Conservation (phyloP, 2,329 filamentous ascomycete genomes). For the Metarhizium anisopliae region DNA sequence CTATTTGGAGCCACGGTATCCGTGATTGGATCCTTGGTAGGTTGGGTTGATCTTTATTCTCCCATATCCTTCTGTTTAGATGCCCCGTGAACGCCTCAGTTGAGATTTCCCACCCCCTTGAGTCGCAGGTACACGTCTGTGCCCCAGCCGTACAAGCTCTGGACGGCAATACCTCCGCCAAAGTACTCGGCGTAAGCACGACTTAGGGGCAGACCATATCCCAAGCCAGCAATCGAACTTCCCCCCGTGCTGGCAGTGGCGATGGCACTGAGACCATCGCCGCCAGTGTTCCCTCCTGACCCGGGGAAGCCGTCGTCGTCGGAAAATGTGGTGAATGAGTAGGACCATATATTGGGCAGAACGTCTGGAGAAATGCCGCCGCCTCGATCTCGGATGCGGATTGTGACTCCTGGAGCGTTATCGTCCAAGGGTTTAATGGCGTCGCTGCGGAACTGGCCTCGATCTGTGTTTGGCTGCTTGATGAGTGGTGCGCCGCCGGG, state of each 20-base stretch:
- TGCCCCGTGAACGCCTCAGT: slow-evolving; percentile 8
- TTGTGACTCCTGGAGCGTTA: slow-evolving; percentile 76
- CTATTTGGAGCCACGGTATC: background rate
- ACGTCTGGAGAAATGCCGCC: slow-evolving; percentile 84
- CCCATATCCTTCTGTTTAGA: background rate
- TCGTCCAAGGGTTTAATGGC: slow-evolving; percentile 51
- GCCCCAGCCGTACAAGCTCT: slow-evolving; percentile 92
- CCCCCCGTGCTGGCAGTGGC: slow-evolving; percentile 61
- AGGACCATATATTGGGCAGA: slow-evolving; percentile 85
- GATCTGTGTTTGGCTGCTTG: slow-evolving; percentile 25
- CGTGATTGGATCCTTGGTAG: background rate
- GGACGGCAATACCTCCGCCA: slow-evolving; percentile 88
- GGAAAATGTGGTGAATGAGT: slow-evolving; percentile 92
- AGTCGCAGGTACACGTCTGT: slow-evolving; percentile 60
- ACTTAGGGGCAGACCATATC: slow-evolving; percentile 84
- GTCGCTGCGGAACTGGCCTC: slow-evolving; percentile 33
- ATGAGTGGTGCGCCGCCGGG: slow-evolving; percentile 17
- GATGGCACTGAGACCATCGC: slow-evolving; percentile 64
- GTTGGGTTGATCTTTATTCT: background rate
- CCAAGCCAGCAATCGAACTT: slow-evolving; percentile 83
- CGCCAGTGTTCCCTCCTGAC: slow-evolving; percentile 34
- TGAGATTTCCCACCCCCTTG: slow-evolving; percentile 52
- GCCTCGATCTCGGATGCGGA: slow-evolving; percentile 90
- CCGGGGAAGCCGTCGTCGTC: slow-evolving; percentile 40
- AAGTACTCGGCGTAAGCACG: slow-evolving; percentile 97